Conservation (phyloP, 1,284 basidiomycete genomes). For the Grifola frondosa region DNA sequence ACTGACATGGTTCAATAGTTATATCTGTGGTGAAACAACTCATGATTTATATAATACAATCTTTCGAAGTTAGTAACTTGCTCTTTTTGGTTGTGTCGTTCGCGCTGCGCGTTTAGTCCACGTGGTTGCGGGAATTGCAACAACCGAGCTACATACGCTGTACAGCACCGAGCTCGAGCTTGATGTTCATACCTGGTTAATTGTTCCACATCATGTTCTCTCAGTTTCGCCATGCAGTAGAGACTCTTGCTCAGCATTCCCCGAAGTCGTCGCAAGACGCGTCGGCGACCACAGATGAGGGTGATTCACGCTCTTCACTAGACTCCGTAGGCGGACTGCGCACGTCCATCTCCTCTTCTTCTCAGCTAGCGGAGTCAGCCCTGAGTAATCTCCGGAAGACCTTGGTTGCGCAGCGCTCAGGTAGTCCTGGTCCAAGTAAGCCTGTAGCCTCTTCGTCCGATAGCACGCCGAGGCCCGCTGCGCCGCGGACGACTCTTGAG, state of each 20-base stretch:
- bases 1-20: too few relatives aligned
- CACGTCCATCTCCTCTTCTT: constrained; percentile 37
- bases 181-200: too few relatives aligned
- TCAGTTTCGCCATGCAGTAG: constrained; percentile 31
- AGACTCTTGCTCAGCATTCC: constrained; percentile 27
- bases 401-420: constrained; percentile 50
- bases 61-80: too few relatives aligned
- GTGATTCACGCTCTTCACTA: constrained; percentile 19
- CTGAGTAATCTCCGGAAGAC: constrained; percentile 62
- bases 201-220: too few relatives aligned
- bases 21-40: too few relatives aligned
- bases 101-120: too few relatives aligned
- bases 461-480: constrained; percentile 18
- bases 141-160: too few relatives aligned
- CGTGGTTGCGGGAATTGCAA: too few relatives aligned
- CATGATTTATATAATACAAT: too few relatives aligned
- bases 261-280: constrained; percentile 30
- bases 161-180: too few relatives aligned
- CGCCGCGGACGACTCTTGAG: constrained; percentile 50
- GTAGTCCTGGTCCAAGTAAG: constrained; percentile 34
- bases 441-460: constrained; percentile 11
- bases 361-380: constrained; percentile 60
- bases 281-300: constrained; percentile 18
- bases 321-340: constrained; percentile 24
- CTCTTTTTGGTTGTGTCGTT: too few relatives aligned